Conservation (phyloP, 2,329 filamentous ascomycete species). For the Sporothrix brunneoviolacea region DNA sequence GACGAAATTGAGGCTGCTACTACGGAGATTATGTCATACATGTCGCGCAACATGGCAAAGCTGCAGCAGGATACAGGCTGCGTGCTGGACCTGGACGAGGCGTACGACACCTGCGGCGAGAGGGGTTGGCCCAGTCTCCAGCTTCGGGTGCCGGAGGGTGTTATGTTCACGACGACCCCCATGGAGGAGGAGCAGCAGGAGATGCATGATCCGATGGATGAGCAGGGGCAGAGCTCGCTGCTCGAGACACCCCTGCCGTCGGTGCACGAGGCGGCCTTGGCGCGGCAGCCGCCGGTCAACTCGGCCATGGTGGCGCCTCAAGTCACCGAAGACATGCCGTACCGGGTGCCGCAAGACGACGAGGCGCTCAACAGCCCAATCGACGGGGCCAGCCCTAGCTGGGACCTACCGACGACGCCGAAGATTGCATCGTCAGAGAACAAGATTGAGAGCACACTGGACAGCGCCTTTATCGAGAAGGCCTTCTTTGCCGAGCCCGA, state of each 20-base stretch:
- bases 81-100: conserved; percentile 23
- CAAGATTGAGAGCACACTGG: conserved; percentile 1
- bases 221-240: neutral
- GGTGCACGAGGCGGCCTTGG: neutral
- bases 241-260: neutral
- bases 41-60: conserved; percentile 22
- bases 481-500: conserved; percentile 13
- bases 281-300: conserved; percentile 11
- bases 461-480: conserved; percentile 9
- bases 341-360: conserved; percentile 16
- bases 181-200: conserved; percentile 9
- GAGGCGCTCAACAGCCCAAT: conserved; percentile 18
- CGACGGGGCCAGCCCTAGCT: conserved; percentile 5
- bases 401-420: conserved; percentile 12
- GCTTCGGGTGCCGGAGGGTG: conserved; percentile 18
- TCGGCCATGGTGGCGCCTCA: conserved; percentile 11
- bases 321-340: conserved; percentile 15
- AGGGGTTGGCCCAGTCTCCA: conserved; percentile 22
- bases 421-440: neutral
- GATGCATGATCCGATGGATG: neutral
- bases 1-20: conserved; percentile 14
- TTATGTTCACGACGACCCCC: conserved; percentile 11
- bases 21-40: conserved; percentile 20
- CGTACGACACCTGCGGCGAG: conserved; percentile 18
- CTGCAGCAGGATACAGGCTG: conserved; percentile 23